A percentile compares a stretch with the other conserved stretches of the same genome.
Conservation (phyloP, 108 stramenopile genomes). For the Nannochloropsis granulata region DNA sequence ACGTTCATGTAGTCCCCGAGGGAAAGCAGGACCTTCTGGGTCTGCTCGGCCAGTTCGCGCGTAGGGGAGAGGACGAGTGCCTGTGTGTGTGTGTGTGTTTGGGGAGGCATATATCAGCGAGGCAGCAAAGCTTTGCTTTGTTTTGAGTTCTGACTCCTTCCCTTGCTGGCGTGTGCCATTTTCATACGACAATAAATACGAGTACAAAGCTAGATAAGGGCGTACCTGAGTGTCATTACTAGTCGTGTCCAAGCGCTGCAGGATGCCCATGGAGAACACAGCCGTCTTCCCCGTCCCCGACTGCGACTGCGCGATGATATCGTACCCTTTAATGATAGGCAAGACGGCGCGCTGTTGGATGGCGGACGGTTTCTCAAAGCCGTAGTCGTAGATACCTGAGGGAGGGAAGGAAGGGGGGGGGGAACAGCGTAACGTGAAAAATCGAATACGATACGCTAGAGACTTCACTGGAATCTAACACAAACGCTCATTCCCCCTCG, state of each 20-base stretch:
- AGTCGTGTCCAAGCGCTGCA: constrained; percentile 67
- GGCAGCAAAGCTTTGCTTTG: too few species aligned
- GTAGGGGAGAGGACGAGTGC: constrained; percentile 88
- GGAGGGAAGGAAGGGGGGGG: not conserved
- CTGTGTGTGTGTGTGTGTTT: constrained; percentile 32
- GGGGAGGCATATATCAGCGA: too few species aligned
- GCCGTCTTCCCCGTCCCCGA: constrained; percentile 96
- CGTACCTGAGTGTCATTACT: constrained; percentile 37
- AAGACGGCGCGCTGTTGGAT: constrained; percentile 98
- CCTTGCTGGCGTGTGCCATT: too few species aligned
- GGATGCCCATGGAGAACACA: constrained; percentile 82
- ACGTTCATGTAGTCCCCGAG: constrained; percentile 97
- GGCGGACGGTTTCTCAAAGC: constrained; percentile 96
- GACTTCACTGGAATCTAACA: not conserved
- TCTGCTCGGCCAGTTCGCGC: constrained; percentile 94
- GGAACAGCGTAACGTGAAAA: not conserved
- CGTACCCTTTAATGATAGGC: constrained; percentile 84
- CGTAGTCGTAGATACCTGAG: not conserved
- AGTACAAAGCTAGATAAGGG: too few species aligned
- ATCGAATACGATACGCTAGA: not conserved
- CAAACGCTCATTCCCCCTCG: not conserved
- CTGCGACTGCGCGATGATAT: constrained; percentile 98
- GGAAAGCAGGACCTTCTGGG: constrained; percentile 67
- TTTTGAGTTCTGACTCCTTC: too few species aligned
- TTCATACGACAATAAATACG: too few species aligned